phyloP scores from a whole-genome alignment of 1,284 basidiomycete genomes.

The Quambalaria eucalypti region DNA sequence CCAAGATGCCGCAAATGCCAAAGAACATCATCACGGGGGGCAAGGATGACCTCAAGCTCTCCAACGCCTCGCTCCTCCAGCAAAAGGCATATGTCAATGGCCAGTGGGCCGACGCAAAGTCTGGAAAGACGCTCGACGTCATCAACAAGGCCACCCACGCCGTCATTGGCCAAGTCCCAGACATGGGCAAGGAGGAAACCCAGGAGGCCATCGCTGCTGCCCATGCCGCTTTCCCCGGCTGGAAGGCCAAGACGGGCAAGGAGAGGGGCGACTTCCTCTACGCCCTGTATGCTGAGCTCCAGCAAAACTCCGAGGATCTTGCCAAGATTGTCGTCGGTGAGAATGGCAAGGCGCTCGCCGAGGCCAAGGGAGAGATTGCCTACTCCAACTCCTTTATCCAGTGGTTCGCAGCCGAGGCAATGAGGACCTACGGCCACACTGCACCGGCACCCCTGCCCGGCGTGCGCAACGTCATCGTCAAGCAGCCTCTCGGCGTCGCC shows the following conservation, averaged over 20 bases:
- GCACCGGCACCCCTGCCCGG: slow-evolving; percentile 68
- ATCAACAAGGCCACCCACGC: slow-evolving; percentile 43
- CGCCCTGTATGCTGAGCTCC: slow-evolving; percentile 33
- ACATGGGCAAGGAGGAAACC: slow-evolving; percentile 33
- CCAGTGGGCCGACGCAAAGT: slow-evolving; percentile 27
- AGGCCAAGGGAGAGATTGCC: slow-evolving; percentile 41
- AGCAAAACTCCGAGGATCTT: slow-evolving; percentile 35
- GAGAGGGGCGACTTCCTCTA: slow-evolving; percentile 37
- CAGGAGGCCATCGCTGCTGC: slow-evolving; percentile 37
- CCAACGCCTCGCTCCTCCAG: slow-evolving; percentile 26
- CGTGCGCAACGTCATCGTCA: slow-evolving; percentile 78
- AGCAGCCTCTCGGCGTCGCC: slow-evolving; percentile 75
- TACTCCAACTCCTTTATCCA: slow-evolving; percentile 44
- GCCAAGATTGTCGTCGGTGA: slow-evolving; percentile 44
- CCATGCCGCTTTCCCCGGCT: slow-evolving; percentile 26
- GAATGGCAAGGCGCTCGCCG: slow-evolving; percentile 41
- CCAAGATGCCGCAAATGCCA: slow-evolving; percentile 40
- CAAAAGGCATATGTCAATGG: slow-evolving; percentile 39
- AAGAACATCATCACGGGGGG: slow-evolving; percentile 39
- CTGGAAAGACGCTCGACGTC: slow-evolving; percentile 32
- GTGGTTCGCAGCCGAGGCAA: slow-evolving; percentile 39
- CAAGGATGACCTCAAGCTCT: slow-evolving; percentile 35
- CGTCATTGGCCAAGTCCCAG: slow-evolving; percentile 35
- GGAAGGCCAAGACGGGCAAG: slow-evolving; percentile 40
- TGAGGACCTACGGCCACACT: slow-evolving; percentile 57